Conservation (phyloP, 208 protist genomes). For the Phytomonas sp. region DNA sequence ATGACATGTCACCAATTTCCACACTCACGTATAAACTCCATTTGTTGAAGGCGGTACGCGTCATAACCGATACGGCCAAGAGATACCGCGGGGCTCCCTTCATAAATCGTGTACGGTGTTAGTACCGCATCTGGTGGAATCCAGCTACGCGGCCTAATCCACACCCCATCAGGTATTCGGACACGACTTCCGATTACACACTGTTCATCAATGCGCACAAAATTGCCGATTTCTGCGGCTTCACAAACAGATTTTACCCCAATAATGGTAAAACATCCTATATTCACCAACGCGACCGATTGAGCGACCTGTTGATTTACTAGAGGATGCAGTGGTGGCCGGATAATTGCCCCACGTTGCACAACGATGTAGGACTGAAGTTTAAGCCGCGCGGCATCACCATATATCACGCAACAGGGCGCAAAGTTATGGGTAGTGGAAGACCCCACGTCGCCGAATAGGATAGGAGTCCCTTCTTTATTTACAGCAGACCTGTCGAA, state of each 20-base stretch:
- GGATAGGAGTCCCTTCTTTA: background rate
- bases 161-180: constrained; percentile 49
- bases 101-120: constrained; percentile 49
- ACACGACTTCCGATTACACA: constrained; percentile 46
- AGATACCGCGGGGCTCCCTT: constrained; percentile 32
- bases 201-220: constrained; percentile 49
- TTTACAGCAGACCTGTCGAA: background rate
- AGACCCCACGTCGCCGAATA: background rate
- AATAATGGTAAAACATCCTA: constrained; percentile 41
- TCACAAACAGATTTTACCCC: constrained; percentile 50
- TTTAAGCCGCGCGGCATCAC: background rate
- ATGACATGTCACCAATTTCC: background rate
- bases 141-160: constrained; percentile 35
- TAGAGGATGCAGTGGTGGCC: constrained; percentile 37
- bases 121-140: constrained; percentile 43
- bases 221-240: constrained; percentile 32
- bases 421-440: background rate
- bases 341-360: constrained; percentile 26
- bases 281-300: constrained; percentile 16
- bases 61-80: constrained; percentile 29
- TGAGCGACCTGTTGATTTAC: constrained; percentile 26
- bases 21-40: constrained; percentile 25
- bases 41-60: constrained; percentile 29
- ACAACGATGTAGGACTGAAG: constrained; percentile 22
- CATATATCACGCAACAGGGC: background rate